Conservation (phyloP, 805 yeast genomes). For the Cyberlindnera galapagoensis region DNA sequence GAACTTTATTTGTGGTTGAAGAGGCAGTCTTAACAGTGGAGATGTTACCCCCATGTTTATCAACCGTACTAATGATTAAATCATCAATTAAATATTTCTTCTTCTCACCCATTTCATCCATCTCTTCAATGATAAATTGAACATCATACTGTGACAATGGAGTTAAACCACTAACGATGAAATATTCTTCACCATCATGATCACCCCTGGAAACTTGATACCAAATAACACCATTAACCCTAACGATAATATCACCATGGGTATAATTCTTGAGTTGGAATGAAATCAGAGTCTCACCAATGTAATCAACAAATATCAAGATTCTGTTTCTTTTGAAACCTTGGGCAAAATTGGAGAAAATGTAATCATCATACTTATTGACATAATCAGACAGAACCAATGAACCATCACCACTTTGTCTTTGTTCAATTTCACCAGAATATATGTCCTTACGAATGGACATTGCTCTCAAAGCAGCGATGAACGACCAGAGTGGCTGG, state of each 20-base stretch:
- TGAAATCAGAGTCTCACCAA: constrained; percentile 46
- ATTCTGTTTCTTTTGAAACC: constrained; percentile 25
- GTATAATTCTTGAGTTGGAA: constrained; percentile 42
- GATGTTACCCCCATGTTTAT: constrained; percentile 15
- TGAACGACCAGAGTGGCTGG: constrained; percentile 50
- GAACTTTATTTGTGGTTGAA: constrained; percentile 28
- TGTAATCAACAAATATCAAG: constrained; percentile 39
- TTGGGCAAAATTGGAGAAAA: constrained; percentile 24
- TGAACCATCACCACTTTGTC: constrained; percentile 13
- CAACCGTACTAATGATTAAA: constrained; percentile 32
- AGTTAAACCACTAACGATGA: constrained; percentile 59
- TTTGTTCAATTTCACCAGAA: constrained; percentile 30
- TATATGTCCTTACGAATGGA: constrained; percentile 37
- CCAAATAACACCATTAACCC: constrained; percentile 67
- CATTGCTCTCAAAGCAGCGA: constrained; percentile 46
- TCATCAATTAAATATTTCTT: constrained; percentile 33
- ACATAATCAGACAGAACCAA: constrained; percentile 20
- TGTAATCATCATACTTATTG: constrained; percentile 22
- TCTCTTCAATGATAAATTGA: constrained; percentile 32
- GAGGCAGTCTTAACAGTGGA: constrained; percentile 28
- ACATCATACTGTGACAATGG: constrained; percentile 61
- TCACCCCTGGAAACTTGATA: constrained; percentile 53
- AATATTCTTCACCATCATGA: constrained; percentile 38
- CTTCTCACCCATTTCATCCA: constrained; percentile 21
- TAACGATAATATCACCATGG: constrained; percentile 35